phyloP scores from a whole-genome alignment of 129 eudicot species.

The Solidago caesia region DNA sequence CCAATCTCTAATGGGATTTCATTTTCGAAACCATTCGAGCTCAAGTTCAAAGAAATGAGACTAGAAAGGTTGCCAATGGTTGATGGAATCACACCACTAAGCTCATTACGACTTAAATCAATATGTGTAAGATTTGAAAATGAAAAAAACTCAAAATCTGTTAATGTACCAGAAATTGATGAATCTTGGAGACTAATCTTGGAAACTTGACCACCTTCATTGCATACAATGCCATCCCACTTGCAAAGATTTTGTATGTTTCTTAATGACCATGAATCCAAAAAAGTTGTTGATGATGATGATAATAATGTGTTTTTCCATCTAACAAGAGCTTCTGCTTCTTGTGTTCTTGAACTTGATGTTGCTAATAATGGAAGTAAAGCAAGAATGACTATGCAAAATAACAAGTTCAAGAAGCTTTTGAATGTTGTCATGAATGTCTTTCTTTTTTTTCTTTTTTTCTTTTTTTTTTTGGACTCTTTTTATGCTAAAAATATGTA shows the following conservation, averaged over 20 bases:
- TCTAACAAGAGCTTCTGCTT: constrained; percentile 68
- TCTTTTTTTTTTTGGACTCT: not conserved
- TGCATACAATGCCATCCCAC: constrained; percentile 74
- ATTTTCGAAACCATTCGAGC: constrained; percentile 44
- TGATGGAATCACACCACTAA: constrained; percentile 62
- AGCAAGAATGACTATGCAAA: constrained; percentile 34
- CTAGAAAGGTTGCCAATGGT: constrained; percentile 50
- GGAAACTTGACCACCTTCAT: constrained; percentile 39
- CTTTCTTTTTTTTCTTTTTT: no score
- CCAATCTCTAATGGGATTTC: constrained; percentile 61
- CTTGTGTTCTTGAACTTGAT: constrained; percentile 57
- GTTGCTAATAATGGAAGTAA: constrained; percentile 34
- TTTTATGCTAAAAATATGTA: constrained; percentile 11
- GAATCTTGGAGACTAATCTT: constrained; percentile 38
- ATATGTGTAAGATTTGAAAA: constrained; percentile 60
- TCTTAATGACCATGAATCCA: constrained; percentile 64
- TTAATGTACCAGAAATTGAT: constrained; percentile 48
- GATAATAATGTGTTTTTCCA: constrained; percentile 62
- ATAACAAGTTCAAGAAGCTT: constrained; percentile 20
- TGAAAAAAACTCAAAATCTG: constrained; percentile 43
- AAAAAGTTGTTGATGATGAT: constrained; percentile 29
- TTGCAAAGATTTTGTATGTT: constrained; percentile 56
- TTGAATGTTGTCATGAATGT: constrained; percentile 41
- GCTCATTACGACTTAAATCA: constrained; percentile 39
- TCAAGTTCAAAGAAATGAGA: constrained; percentile 56